These are phyloP conservation scores for Trifolium fragiferum DNA, from an alignment of 306 rosid genomes.

Conservation along the genomic window DNA sequence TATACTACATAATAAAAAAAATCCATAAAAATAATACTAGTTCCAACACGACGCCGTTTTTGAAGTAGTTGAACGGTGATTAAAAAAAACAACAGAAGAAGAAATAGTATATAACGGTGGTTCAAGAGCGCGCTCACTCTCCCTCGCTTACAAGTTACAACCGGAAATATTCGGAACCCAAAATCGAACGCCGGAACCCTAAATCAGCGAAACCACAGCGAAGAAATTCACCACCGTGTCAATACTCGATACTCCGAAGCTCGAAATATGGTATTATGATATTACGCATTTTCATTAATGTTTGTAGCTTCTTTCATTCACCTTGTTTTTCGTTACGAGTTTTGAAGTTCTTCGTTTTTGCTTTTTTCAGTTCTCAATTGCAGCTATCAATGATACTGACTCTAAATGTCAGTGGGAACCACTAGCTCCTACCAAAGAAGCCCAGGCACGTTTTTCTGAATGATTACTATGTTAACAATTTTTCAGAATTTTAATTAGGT, in stretches of 20 bases:
- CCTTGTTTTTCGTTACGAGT: neutral
- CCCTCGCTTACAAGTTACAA: slow-evolving; percentile 5
- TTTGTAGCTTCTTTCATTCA: slow-evolving; percentile 31
- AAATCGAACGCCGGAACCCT: slow-evolving; percentile 41
- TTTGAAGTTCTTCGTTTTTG: neutral
- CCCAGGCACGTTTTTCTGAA: slow-evolving; percentile 62
- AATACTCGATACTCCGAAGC: slow-evolving; percentile 16
- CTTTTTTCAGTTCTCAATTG: slow-evolving; percentile 75
- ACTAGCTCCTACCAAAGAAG: slow-evolving; percentile 96
- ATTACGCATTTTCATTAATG: neutral
- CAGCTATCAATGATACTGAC: slow-evolving; percentile 93
- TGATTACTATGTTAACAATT: slow-evolving; percentile 6
- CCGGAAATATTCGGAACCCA: slow-evolving; percentile 15
- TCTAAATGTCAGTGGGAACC: slow-evolving; percentile 87
- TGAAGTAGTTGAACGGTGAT: no score
- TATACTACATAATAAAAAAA: no score
- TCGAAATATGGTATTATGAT: slow-evolving; percentile 31
- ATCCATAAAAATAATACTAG: no score
- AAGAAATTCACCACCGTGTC: slow-evolving; percentile 1
- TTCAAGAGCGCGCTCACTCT: slow-evolving; percentile 41
- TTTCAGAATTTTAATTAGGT: slow-evolving; percentile 9
- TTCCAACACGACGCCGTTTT: no score
- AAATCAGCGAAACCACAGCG: slow-evolving; percentile 6
- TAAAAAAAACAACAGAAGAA: no score
- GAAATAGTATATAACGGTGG: no score